A percentile compares a stretch with the other conserved stretches of the same genome.
Conservation (phyloP, 805 yeast genomes). For the Kazachstania africana region DNA sequence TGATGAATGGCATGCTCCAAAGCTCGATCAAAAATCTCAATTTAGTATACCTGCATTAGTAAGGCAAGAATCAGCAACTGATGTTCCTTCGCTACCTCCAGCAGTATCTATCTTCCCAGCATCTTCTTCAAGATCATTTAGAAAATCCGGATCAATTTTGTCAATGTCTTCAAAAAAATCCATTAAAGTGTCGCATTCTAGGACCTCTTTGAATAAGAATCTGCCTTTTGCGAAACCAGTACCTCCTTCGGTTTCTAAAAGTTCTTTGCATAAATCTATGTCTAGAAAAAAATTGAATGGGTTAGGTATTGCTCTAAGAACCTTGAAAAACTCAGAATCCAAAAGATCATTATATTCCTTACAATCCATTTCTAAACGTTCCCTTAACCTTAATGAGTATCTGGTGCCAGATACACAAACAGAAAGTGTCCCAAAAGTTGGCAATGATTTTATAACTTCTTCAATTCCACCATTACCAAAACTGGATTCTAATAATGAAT, state of each 20-base stretch:
- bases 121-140: conserved; percentile 20
- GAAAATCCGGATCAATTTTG: conserved; percentile 11
- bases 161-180: conserved; percentile 12
- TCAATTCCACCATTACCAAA: conserved; percentile 12
- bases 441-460: conserved; percentile 1
- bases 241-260: conserved; percentile 4
- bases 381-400: conserved; percentile 23
- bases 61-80: conserved; percentile 4
- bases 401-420: conserved; percentile 6
- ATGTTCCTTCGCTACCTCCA: conserved; percentile 9
- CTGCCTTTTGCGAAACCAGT: background rate
- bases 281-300: conserved; percentile 10
- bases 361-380: conserved; percentile 26
- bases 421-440: background rate
- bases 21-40: conserved; percentile 20
- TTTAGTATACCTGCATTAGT: conserved; percentile 18
- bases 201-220: background rate
- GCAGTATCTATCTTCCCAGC: conserved; percentile 16
- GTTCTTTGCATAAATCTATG: conserved; percentile 4
- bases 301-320: conserved; percentile 8
- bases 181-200: conserved; percentile 6
- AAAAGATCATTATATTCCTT: conserved; percentile 25
- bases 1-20: conserved; percentile 16
- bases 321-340: conserved; percentile 21
- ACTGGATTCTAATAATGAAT: conserved; percentile 16